A percentile compares a stretch with the other conserved stretches of the same genome.
phyloP scores from a whole-genome alignment of 257 asterid species.

The Linaria vulgaris region DNA sequence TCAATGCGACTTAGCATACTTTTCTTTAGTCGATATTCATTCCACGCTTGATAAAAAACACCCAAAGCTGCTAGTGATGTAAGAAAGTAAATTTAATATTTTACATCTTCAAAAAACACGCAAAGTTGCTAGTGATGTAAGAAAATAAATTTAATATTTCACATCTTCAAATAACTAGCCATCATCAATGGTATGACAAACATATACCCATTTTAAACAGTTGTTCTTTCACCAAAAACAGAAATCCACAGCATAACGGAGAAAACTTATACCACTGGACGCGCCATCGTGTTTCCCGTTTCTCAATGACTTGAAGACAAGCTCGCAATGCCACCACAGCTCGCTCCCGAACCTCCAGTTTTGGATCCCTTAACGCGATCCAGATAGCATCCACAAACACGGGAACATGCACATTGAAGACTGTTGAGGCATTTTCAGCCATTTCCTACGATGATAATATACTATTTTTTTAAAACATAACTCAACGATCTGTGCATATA shows the following conservation, averaged over 20 bases:
- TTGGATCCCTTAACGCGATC: constrained; percentile 97
- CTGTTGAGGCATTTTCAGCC: constrained; percentile 99
- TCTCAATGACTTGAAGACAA: constrained; percentile 92
- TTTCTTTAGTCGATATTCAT: too few relatives aligned
- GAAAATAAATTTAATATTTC: too few relatives aligned
- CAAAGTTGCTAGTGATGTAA: too few relatives aligned
- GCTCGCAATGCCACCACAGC: constrained; percentile 99
- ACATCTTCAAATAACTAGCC: too few relatives aligned
- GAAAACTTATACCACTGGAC: constrained; percentile 70
- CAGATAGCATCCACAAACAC: constrained; percentile 98
- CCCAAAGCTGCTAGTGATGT: too few relatives aligned
- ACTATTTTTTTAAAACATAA: constrained; percentile 8
- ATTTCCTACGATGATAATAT: constrained; percentile 65
- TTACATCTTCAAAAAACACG: too few relatives aligned
- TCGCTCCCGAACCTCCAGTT: constrained; percentile 80
- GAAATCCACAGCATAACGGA: not conserved
- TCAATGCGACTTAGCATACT: too few relatives aligned
- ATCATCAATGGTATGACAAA: too few relatives aligned
- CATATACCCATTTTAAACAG: too few relatives aligned
- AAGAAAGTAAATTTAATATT: too few relatives aligned
- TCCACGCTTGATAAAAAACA: too few relatives aligned
- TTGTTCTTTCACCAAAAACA: constrained; percentile 14
- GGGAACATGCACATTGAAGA: constrained; percentile 93
- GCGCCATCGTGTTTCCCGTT: constrained; percentile 99
- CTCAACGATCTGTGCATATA: constrained; percentile 11